Base-by-base conservation (phyloP, 768 basidiomycete genomes). In the Leccinum aurantiacum region DNA sequence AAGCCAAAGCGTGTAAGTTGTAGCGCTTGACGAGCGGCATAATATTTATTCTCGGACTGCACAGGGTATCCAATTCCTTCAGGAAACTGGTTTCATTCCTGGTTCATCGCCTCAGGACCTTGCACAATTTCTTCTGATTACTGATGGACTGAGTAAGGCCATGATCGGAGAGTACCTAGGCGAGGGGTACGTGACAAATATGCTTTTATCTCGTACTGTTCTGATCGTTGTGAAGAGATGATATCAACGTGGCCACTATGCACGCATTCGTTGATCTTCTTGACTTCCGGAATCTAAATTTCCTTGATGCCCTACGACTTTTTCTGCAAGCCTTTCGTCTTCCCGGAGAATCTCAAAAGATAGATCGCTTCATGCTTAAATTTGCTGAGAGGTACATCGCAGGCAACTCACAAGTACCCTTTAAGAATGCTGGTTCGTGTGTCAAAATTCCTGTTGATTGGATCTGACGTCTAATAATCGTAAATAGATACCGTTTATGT, bases 101-200 rank as follows among this genome's bases (percentile, higher is more conserved):
- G 87, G 82, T 65, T 83, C 78, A 17, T 75, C 82, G 4, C 91
- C 97, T 2, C 76, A 81, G 53, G 90, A 93, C 66, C 82, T 99
- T 58, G 96, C 96, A 0, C 75, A 75, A 17, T 98, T 99, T 78
- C 77, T 99, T 44, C 80, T 93, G 24, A 81, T 83, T 33, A 93
- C 93, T 2, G 96, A 98, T 71, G 97, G 97, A 3, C 78, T 99
- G 49, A 95, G 86, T 74, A 99, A 99, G 74, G 82, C 89, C 9
- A 91, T 93, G 87, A 95, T 99, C 61, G 97, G 97, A 60, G 97
- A 99, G 78, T 98, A 97, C 74, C 80, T 99, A 5, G 97, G 97
- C 38, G 97, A 98, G 81, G 95, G 88, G 95, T 98, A 60, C 72
- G 87, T 80, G 10, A 22, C 8, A 46, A 8, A 33, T 51, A 2